These are phyloP conservation scores for Metschnikowia arizonensis DNA, from an alignment of 805 yeast species.

Conservation along the genomic window DNA sequence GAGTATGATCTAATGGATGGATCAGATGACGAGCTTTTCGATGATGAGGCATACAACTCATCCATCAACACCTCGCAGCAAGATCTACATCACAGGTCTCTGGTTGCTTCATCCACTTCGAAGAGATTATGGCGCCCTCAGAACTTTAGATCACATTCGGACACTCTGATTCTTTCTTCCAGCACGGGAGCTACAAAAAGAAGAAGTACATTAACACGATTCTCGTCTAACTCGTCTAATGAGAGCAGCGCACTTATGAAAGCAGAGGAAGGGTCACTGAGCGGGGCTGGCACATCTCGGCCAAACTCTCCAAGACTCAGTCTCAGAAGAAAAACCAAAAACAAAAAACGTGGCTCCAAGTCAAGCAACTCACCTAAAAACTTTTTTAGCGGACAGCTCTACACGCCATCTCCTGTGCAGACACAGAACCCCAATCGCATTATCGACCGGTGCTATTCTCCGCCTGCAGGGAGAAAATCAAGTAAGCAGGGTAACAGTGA, in stretches of 20 bases:
- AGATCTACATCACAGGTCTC: constrained; percentile 20
- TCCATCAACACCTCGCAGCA: constrained; percentile 33
- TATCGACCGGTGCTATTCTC: constrained; percentile 2
- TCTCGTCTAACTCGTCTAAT: constrained; percentile 38
- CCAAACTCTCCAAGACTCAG: constrained; percentile 12
- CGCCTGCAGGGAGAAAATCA: constrained; percentile 2
- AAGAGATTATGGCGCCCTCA: constrained; percentile 27
- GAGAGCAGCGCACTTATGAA: constrained; percentile 23
- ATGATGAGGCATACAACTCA: constrained; percentile 37
- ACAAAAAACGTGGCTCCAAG: constrained; percentile 6
- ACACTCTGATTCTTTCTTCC: constrained; percentile 31
- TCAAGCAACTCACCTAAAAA: constrained; percentile 4
- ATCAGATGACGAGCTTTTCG: constrained; percentile 34
- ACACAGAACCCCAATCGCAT: constrained; percentile 4
- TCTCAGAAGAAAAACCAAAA: constrained; percentile 10
- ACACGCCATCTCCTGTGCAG: constrained; percentile 9
- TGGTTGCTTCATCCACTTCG: constrained; percentile 14
- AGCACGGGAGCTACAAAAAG: constrained; percentile 27
- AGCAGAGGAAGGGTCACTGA: constrained; percentile 7
- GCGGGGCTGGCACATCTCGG: constrained; percentile 5
- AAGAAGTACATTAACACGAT: constrained; percentile 29
- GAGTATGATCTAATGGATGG: constrained; percentile 39
- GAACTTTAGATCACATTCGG: constrained; percentile 32
- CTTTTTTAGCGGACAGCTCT: constrained; percentile 4
- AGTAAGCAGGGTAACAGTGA: background rate